Evolutionary conservation across 805 yeast species (phyloP).

Genomic region (Starmera amethionina): DNA sequence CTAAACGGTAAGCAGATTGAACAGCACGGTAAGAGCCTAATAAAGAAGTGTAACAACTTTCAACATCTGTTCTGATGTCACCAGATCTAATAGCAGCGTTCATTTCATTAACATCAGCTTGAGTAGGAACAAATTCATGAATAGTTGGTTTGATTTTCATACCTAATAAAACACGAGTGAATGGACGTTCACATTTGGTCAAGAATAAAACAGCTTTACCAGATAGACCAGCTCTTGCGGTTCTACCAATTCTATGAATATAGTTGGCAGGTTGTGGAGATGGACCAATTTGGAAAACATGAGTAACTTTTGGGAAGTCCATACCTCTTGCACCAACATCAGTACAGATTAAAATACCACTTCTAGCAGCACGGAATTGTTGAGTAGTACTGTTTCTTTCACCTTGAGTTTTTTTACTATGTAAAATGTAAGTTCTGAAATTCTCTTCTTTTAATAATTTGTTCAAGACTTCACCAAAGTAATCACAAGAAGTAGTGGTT

Average conservation of each 20-base stretch:
- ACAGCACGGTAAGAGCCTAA: conserved; percentile 10
- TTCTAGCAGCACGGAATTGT: conserved; percentile 35
- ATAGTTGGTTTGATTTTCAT: conserved; percentile 45
- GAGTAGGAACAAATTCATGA: conserved; percentile 21
- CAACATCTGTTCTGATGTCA: not conserved
- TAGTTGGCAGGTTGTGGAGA: conserved; percentile 70
- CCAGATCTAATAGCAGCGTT: too few species aligned
- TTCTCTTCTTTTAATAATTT: conserved; percentile 12
- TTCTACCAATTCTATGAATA: conserved; percentile 91
- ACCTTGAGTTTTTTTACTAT: conserved; percentile 67
- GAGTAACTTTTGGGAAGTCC: conserved; percentile 84
- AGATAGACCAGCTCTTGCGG: conserved; percentile 81
- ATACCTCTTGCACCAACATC: conserved; percentile 96
- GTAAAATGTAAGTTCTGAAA: conserved; percentile 32
- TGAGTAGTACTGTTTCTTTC: conserved; percentile 53
- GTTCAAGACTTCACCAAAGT: conserved; percentile 25
- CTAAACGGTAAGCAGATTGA: conserved; percentile 22
- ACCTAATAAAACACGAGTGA: conserved; percentile 36
- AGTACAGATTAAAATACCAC: conserved; percentile 67
- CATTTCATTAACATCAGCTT: conserved; percentile 25
- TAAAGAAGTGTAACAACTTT: not conserved
- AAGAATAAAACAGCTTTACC: conserved; percentile 64
- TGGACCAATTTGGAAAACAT: conserved; percentile 78
- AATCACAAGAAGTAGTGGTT: conserved; percentile 56
- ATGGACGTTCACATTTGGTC: conserved; percentile 47